Evolutionary conservation across 2,329 filamentous ascomycete genomes (phyloP), one percentile per base, ranked within the genome.

Genomic region (Trichoderma endophyticum): DNA sequence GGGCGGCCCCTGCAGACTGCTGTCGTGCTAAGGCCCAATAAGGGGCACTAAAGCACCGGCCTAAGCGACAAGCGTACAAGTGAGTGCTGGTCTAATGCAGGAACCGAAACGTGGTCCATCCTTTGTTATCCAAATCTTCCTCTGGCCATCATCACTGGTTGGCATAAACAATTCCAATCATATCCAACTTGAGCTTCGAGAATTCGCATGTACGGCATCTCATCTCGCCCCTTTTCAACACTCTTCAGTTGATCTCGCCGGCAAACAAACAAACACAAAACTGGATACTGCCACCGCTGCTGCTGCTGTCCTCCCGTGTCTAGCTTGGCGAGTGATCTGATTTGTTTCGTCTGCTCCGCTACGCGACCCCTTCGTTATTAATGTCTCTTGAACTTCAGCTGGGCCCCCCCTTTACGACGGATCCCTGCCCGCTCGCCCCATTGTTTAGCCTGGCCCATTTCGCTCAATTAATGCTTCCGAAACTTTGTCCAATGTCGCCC

Each of bases 41-140:
- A 21, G 43, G 63, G 54, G 36, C 63, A 43, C 70, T 57, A 66
- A 21, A 71, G 48, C 54, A 54, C 28, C 21, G n/a, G 62, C 11
- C 39, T 61, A 72, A 24, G 24, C 54, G 62, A 57, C 39, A 65
- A 65, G 69, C 69, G 48, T 54, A 28, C 57, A 60, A 39, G 64
- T 39, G 12, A 34, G 24, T 18, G 48, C 30, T 30, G 28, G 39
- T 24, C 67, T 60, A 67, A 61, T 63, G 64, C 71, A 72, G 48
- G 64, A 68, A 68, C 71, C 70, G 71, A 69, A 72, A 72, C 71
- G 24, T 48, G 63, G 63, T 57, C 11, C 28, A 60, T 34, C 57
- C 28, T n/a, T 66, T 9, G 43, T 36, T 36, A 51, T 28, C 21
- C 51, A 59, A 56, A 43, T 30, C 65, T 18, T 18, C 57, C 26